Evolutionary conservation across 306 rosid species (phyloP).

Genomic region (Gillenia trifoliata): DNA sequence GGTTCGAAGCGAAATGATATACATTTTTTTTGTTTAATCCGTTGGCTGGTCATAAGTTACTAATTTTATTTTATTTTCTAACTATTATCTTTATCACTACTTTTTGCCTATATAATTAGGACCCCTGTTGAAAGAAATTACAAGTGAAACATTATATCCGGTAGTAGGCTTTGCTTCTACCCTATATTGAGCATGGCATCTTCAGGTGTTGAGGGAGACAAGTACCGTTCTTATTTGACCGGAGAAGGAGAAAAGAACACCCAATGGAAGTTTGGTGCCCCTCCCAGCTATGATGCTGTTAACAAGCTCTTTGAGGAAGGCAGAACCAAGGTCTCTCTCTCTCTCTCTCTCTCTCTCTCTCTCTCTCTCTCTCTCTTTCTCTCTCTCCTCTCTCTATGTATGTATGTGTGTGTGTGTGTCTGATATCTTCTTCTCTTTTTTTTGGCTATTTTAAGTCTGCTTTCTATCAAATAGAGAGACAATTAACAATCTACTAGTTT

Average conservation of each 20-base stretch:
- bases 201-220: slow-evolving; percentile 29
- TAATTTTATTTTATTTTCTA: too few relatives aligned
- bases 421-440: too few relatives aligned
- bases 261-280: slow-evolving; percentile 51
- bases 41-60: too few relatives aligned
- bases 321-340: slow-evolving; percentile 45
- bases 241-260: slow-evolving; percentile 50
- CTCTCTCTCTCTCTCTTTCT: neutral
- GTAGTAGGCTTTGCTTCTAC: neutral
- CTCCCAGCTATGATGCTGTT: slow-evolving; percentile 49
- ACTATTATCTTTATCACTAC: neutral
- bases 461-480: neutral
- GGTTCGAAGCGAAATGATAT: neutral
- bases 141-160: neutral
- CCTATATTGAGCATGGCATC: slow-evolving; percentile 22
- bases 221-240: slow-evolving; percentile 32
- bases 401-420: neutral
- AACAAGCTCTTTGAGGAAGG: slow-evolving; percentile 62
- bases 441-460: too few relatives aligned
- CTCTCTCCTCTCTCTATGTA: neutral
- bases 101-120: neutral
- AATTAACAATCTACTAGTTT: neutral
- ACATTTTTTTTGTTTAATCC: too few relatives aligned
- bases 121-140: neutral
- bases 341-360: neutral